Conservation (phyloP, 768 basidiomycete genomes). For the Phlebiopsis flavidoalba region DNA sequence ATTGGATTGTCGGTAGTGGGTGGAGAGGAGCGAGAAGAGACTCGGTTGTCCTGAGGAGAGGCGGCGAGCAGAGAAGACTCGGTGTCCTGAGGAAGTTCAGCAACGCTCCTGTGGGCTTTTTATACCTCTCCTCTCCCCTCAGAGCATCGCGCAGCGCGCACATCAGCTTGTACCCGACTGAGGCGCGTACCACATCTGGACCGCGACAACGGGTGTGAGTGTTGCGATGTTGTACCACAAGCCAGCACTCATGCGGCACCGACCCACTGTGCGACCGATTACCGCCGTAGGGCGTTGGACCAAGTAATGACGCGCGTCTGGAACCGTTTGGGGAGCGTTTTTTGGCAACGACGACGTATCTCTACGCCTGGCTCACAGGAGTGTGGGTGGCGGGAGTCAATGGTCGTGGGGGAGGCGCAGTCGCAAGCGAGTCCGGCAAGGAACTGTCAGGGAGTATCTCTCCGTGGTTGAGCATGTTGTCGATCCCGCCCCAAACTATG, state of each 20-base stretch:
- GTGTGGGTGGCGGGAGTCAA: not conserved
- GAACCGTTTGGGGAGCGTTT: not conserved
- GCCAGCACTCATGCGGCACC: not conserved
- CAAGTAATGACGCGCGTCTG: not conserved
- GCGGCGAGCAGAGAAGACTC: not conserved
- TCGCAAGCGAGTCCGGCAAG: not conserved
- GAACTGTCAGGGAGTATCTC: not conserved
- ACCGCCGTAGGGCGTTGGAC: not conserved
- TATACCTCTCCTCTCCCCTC: not conserved
- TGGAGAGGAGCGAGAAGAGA: not conserved
- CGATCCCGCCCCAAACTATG: not conserved
- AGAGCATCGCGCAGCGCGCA: not conserved
- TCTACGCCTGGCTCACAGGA: not conserved
- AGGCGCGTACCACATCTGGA: not conserved
- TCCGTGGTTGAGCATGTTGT: not conserved
- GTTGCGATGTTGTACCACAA: not conserved
- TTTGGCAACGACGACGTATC: not conserved
- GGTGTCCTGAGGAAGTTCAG: not conserved
- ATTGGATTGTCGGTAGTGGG: constrained; percentile 4
- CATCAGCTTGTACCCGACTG: not conserved
- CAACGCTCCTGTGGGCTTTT: not conserved
- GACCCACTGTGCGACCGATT: not conserved
- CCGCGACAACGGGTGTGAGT: not conserved
- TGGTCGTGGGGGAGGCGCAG: not conserved
- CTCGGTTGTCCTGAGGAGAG: not conserved